These are phyloP conservation scores for Hypholoma sublateritium DNA, from an alignment of 768 basidiomycete genomes.

Conservation along the genomic window DNA sequence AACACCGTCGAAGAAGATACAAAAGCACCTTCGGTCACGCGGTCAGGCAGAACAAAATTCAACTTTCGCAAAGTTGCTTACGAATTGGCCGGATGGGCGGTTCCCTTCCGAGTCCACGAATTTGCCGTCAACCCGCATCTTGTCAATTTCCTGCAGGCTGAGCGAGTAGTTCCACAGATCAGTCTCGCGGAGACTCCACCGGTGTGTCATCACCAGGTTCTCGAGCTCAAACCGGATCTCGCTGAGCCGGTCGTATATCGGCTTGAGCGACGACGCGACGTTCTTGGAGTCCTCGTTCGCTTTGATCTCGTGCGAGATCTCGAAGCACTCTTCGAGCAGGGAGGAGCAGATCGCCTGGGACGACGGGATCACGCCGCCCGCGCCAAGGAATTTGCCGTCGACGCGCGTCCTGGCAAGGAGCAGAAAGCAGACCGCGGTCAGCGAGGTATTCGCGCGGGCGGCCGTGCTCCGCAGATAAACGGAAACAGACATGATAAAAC, in stretches of 20 bases:
- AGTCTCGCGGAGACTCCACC: conserved; percentile 95
- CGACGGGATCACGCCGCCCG: conserved; percentile 84
- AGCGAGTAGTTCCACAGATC: conserved; percentile 93
- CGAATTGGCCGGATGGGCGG: conserved; percentile 92
- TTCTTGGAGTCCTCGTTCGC: conserved; percentile 89
- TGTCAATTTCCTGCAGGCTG: conserved; percentile 93
- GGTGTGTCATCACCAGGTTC: conserved; percentile 88
- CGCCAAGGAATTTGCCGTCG: conserved; percentile 93
- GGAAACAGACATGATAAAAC: conserved; percentile 32
- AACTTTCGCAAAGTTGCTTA: conserved; percentile 33
- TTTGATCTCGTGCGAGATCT: conserved; percentile 92
- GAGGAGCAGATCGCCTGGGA: conserved; percentile 93
- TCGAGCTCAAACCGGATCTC: conserved; percentile 89
- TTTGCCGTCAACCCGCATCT: conserved; percentile 96
- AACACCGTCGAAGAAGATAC: conserved; percentile 91
- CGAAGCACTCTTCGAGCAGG: conserved; percentile 94
- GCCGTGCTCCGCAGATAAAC: conserved; percentile 19
- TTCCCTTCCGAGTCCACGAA: conserved; percentile 95
- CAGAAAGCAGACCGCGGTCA: conserved; percentile 10
- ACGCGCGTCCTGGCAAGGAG: conserved; percentile 70
- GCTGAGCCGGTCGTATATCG: conserved; percentile 88
- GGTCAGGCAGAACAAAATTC: no score
- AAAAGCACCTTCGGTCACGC: conserved; percentile 68
- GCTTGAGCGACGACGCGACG: conserved; percentile 81
- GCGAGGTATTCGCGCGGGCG: conserved; percentile 14